Conservation (phyloP, 2,329 filamentous ascomycete genomes). For the Phyllosticta capitalensis region DNA sequence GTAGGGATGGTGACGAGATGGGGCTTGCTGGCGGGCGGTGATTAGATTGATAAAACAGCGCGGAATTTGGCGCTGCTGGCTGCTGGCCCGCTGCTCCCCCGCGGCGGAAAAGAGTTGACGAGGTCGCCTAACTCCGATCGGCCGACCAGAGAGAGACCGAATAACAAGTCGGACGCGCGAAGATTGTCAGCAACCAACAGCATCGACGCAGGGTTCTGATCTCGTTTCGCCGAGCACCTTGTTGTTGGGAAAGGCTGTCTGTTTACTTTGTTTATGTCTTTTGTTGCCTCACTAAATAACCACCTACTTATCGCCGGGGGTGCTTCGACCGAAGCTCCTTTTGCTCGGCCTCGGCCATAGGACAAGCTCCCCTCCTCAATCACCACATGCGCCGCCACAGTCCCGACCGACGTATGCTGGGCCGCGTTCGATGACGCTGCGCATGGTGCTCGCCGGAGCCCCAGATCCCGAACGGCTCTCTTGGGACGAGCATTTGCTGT, state of each 20-base stretch:
- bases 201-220: not conserved
- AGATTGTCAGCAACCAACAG: not conserved
- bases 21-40: not conserved
- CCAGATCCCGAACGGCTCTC: constrained; percentile 45
- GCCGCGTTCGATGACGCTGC: not conserved
- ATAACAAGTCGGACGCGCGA: not conserved
- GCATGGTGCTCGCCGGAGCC: constrained; percentile 49
- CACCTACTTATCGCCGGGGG: not conserved
- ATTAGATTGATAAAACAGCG: not conserved
- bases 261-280: not conserved
- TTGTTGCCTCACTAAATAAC: too few relatives aligned
- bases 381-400: not conserved
- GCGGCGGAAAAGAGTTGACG: not conserved
- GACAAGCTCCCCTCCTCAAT: not conserved
- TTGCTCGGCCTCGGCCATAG: not conserved
- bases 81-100: not conserved
- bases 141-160: not conserved
- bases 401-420: not conserved
- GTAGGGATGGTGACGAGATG: constrained; percentile 13
- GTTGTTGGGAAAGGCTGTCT: not conserved
- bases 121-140: not conserved
- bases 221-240: not conserved
- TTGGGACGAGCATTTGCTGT: constrained; percentile 45
- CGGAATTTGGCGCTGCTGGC: constrained; percentile 1
- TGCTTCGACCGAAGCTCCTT: not conserved